A percentile compares a stretch with the other conserved stretches of the same genome.
Evolutionary conservation across 2,329 filamentous ascomycete species (phyloP).

Genomic region (Fusarium sp.): DNA sequence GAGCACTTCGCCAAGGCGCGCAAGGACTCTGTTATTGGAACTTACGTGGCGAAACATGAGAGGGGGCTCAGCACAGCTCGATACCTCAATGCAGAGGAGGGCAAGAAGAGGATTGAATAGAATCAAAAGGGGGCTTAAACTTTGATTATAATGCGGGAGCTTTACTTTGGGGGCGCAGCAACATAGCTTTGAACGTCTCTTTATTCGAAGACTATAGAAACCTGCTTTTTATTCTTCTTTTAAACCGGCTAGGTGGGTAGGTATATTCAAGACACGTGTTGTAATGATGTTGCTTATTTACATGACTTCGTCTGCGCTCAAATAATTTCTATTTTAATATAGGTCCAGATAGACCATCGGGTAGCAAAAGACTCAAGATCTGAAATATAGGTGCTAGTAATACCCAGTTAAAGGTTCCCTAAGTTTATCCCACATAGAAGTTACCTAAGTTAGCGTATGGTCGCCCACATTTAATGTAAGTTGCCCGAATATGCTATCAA

Average conservation of each 20-base stretch:
- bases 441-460: neutral
- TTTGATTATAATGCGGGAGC: slow-evolving; percentile 22
- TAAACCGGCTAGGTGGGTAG: slow-evolving; percentile 8
- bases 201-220: slow-evolving; percentile 14
- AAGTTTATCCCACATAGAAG: neutral
- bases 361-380: neutral
- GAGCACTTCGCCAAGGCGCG: slow-evolving; percentile 86
- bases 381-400: neutral
- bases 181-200: slow-evolving; percentile 17
- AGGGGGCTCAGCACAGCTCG: slow-evolving; percentile 85
- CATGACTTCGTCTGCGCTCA: slow-evolving; percentile 15
- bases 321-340: slow-evolving; percentile 31
- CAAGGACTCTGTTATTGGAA: slow-evolving; percentile 84
- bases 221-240: slow-evolving; percentile 15
- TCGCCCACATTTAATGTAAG: no score
- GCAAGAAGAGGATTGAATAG: slow-evolving; percentile 97
- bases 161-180: slow-evolving; percentile 17
- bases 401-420: neutral
- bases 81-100: slow-evolving; percentile 90
- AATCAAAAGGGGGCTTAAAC: slow-evolving; percentile 23
- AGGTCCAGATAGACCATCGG: slow-evolving; percentile 3
- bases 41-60: slow-evolving; percentile 77
- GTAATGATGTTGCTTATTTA: slow-evolving; percentile 37
- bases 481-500: no score
- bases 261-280: slow-evolving; percentile 23